These are phyloP conservation scores for Phytopythium cucurbitacearum DNA, from an alignment of 352 stramenopile genomes.

Conservation along the genomic window DNA sequence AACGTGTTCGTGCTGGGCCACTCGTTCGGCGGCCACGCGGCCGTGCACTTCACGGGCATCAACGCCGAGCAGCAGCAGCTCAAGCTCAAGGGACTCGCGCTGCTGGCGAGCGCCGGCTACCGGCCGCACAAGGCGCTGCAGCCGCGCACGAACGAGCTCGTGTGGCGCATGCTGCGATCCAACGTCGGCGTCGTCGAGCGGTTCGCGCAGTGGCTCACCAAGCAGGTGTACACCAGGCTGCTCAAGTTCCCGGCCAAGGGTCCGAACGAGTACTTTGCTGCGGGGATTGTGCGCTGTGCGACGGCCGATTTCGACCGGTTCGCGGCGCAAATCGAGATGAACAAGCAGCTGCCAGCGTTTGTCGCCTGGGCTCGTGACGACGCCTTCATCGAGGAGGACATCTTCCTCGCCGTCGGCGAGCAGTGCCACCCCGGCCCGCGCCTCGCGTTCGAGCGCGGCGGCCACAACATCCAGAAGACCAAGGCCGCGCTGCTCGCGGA, in stretches of 20 bases:
- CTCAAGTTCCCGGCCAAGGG: constrained; percentile 44
- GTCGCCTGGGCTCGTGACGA: constrained; percentile 62
- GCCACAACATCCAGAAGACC: constrained; percentile 80
- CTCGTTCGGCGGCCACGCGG: constrained; percentile 61
- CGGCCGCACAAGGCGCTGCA: constrained; percentile 40
- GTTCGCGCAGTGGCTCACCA: constrained; percentile 21
- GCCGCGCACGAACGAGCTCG: constrained; percentile 21
- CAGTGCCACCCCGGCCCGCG: constrained; percentile 27
- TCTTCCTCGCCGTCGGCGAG: constrained; percentile 35
- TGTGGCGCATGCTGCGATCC: constrained; percentile 29
- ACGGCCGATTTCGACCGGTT: constrained; percentile 44
- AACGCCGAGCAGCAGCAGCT: constrained; percentile 26
- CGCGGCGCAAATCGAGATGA: constrained; percentile 18
- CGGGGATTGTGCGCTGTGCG: constrained; percentile 44
- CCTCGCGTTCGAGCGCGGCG: constrained; percentile 39
- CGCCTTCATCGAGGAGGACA: constrained; percentile 49
- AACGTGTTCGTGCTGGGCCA: constrained; percentile 58
- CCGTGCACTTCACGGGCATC: constrained; percentile 39
- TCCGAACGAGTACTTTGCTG: constrained; percentile 46
- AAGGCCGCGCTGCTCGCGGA: constrained; percentile 33
- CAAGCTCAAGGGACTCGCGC: constrained; percentile 33
- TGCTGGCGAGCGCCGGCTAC: constrained; percentile 43
- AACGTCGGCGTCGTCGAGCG: constrained; percentile 10
- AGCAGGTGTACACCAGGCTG: constrained; percentile 39
- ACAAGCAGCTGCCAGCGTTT: constrained; percentile 25